These are phyloP conservation scores for Pseudogymnoascus sp. DNA, from an alignment of 2,329 filamentous ascomycete genomes.

Conservation along the genomic window DNA sequence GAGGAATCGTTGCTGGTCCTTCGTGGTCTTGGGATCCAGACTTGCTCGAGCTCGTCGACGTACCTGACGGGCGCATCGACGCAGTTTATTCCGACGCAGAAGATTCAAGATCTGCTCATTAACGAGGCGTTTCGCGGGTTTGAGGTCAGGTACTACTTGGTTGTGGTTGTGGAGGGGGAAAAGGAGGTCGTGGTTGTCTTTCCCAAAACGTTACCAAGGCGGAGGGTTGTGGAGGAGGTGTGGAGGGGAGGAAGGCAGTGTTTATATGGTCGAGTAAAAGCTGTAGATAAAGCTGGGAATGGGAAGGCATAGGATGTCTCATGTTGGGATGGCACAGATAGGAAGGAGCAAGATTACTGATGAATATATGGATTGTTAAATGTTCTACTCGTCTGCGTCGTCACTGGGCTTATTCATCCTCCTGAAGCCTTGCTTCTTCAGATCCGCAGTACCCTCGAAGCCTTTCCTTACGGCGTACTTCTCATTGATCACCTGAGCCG, in stretches of 20 bases:
- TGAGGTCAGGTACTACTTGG: conserved; percentile 81
- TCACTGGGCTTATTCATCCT: conserved; percentile 21
- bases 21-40: conserved; percentile 85
- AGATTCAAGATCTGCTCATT: conserved; percentile 88
- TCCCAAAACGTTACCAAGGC: conserved; percentile 66
- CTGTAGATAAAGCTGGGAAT: conserved; percentile 17
- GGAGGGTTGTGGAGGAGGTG: conserved; percentile 73
- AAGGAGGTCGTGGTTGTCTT: conserved; percentile 92
- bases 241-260: conserved; percentile 82
- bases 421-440: conserved; percentile 27
- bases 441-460: conserved; percentile 44
- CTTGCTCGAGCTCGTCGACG: conserved; percentile 60
- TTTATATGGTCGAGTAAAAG: conserved; percentile 56
- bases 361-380: conserved; percentile 3
- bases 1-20: conserved; percentile 86
- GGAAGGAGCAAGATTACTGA: conserved; percentile 7
- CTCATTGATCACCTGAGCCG: conserved; percentile 51
- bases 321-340: conserved; percentile 11
- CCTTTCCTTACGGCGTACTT: conserved; percentile 56
- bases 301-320: conserved; percentile 20
- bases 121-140: conserved; percentile 94
- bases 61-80: conserved; percentile 58
- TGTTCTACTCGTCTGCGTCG: conserved; percentile 27
- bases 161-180: conserved; percentile 85
- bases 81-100: conserved; percentile 81